phyloP scores from a whole-genome alignment of 768 basidiomycete genomes.

The Dentipellis sp. region DNA sequence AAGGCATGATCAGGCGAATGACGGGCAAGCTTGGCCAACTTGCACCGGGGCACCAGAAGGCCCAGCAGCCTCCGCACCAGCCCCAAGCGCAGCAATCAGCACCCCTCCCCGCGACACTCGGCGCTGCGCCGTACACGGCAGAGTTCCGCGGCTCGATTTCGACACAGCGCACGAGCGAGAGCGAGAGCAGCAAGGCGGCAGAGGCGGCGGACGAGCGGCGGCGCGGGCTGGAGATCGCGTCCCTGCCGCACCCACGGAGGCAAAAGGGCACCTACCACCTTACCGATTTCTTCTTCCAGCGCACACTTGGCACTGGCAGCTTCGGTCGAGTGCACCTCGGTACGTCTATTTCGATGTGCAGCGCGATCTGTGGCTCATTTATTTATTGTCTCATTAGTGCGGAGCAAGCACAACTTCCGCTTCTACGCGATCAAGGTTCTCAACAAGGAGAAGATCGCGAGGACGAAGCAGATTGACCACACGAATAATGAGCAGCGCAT shows the following conservation, averaged over 20 bases:
- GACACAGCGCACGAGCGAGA: slow-evolving; percentile 50
- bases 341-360: slow-evolving; percentile 20
- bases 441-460: slow-evolving; percentile 86
- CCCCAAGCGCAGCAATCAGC: slow-evolving; percentile 9
- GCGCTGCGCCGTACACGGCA: not conserved
- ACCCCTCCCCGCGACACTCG: slow-evolving; percentile 7
- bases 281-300: slow-evolving; percentile 69
- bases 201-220: slow-evolving; percentile 23
- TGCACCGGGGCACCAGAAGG: slow-evolving; percentile 15
- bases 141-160: slow-evolving; percentile 64
- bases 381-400: slow-evolving; percentile 36
- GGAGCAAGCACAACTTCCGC: slow-evolving; percentile 89
- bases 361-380: not conserved
- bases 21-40: slow-evolving; percentile 23
- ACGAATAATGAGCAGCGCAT: slow-evolving; percentile 93
- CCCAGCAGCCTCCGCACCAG: slow-evolving; percentile 9
- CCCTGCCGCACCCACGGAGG: slow-evolving; percentile 29
- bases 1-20: slow-evolving; percentile 24
- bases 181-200: slow-evolving; percentile 34
- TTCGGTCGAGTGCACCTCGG: slow-evolving; percentile 95
- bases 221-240: slow-evolving; percentile 6
- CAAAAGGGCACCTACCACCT: slow-evolving; percentile 64
- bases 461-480: slow-evolving; percentile 93
- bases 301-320: slow-evolving; percentile 88
- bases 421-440: slow-evolving; percentile 96